These are phyloP conservation scores for Trametes versicolor DNA, from an alignment of 1,284 basidiomycete species.

Conservation along the genomic window DNA sequence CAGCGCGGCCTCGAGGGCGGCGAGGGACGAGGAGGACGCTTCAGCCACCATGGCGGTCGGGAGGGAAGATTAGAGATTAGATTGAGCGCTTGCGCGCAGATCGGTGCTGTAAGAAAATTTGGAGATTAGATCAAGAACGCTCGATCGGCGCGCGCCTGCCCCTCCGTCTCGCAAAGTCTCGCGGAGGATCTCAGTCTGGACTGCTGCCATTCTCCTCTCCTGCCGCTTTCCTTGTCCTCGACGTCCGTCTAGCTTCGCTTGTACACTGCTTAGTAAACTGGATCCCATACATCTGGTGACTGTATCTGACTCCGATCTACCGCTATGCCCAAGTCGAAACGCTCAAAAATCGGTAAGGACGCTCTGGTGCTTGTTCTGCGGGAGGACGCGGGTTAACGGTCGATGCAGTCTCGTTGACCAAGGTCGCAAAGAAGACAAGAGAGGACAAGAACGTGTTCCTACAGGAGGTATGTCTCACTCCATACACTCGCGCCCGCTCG, in stretches of 20 bases:
- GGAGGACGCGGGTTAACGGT: conserved; percentile 18
- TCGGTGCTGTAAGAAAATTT: conserved; percentile 35
- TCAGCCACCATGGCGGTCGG: conserved; percentile 44
- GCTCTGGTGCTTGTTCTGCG: not conserved
- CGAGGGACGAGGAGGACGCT: conserved; percentile 39
- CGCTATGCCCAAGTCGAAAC: conserved; percentile 89
- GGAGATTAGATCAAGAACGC: conserved; percentile 35
- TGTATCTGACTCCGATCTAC: conserved; percentile 8
- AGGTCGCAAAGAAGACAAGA: conserved; percentile 83
- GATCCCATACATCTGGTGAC: not conserved
- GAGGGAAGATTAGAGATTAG: conserved; percentile 40
- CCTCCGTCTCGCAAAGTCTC: conserved; percentile 16
- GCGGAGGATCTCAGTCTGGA: conserved; percentile 5
- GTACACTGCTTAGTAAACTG: conserved; percentile 25
- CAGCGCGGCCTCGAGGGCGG: conserved; percentile 71
- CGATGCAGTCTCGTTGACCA: conserved; percentile 75
- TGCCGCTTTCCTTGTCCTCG: not conserved
- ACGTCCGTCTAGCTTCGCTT: conserved; percentile 2
- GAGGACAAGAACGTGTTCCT: conserved; percentile 89
- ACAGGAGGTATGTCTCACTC: conserved; percentile 67
- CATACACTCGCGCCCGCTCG: not conserved
- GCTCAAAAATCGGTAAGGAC: conserved; percentile 76
- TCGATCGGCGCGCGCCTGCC: conserved; percentile 25
- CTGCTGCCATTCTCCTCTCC: conserved; percentile 7
- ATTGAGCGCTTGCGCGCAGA: conserved; percentile 26